Base-by-base conservation (phyloP, 192 early-diverging fungal species). In the Spinellus fusiger region DNA sequence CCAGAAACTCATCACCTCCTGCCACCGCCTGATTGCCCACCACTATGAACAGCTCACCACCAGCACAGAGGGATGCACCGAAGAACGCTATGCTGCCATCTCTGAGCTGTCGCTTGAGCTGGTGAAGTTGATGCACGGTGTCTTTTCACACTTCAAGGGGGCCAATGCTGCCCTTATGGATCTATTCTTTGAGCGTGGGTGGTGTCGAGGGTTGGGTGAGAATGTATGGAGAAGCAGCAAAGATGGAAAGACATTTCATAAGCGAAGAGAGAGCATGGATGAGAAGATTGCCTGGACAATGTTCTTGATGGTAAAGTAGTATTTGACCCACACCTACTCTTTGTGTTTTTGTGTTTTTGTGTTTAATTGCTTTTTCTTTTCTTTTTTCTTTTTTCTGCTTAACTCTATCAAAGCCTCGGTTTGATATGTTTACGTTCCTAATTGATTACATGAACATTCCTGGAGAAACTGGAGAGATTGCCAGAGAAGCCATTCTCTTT, bases 401-500 rank as follows among this genome's bases (percentile, higher is more conserved):
- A 12, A 29, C 18, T 44, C 1, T 68, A 6, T 12, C 1, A 12
- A 51, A 70, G 71, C 71, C 71, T 26, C 49, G 71, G 10, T 73
- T 73, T 51, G 71, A 68, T 32, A 73, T 73, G 71, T 73, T 73
- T 40, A 67, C 56, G 13, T 56, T 60, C 35, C 38, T 73, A 15
- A 67, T 73, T 40, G 71, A 73, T n/a, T 73, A 65, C 32, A 66
- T 73, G 62, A 68, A 68, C 54, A 61, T 73, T 23, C 71, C 71
- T 26, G 71, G 71, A 31, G 71, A 73, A 61, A 73, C 71, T 0
- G 66, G 71, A 49, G 66, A 73, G 27, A 73, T 68, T 51, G 71
- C 71, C n/a, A 44, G 71, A 23, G 71, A 73, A 46, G 65, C 71
- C 3, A 68, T 73, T n/a, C 55, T 73, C 9, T 68, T 73, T 64